phyloP scores from a whole-genome alignment of 139 green algal species.

The Pleodorina starrii region DNA sequence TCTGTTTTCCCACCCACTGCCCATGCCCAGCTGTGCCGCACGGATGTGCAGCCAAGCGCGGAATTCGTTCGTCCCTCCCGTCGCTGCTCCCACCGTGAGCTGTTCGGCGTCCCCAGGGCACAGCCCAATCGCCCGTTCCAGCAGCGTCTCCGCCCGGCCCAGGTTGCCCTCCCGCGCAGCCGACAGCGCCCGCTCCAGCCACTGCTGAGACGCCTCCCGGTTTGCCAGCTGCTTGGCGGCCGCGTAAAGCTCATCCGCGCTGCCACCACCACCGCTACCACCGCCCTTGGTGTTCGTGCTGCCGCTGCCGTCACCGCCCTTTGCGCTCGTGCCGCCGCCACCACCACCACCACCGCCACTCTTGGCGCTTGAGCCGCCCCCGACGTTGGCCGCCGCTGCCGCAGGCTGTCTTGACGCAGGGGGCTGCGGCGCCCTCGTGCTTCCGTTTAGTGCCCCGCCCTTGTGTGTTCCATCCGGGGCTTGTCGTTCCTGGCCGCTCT shows the following conservation, averaged over 20 bases:
- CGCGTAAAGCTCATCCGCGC: not conserved
- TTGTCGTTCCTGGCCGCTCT: too few species aligned
- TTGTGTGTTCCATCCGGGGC: too few species aligned
- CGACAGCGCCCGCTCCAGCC: slow-evolving; percentile 36
- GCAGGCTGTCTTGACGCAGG: not conserved
- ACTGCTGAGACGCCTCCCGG: slow-evolving; percentile 35
- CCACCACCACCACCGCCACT: not conserved
- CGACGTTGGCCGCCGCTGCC: not conserved
- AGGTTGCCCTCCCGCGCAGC: not conserved
- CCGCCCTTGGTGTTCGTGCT: not conserved
- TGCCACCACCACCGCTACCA: not conserved
- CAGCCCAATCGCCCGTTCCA: slow-evolving; percentile 13
- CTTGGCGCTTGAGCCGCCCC: not conserved
- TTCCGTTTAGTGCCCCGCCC: too few species aligned
- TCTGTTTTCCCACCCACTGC: too few species aligned
- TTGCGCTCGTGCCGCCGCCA: not conserved
- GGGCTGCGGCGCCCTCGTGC: not conserved
- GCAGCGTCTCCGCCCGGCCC: not conserved
- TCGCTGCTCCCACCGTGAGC: slow-evolving; percentile 34
- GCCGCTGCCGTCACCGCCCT: not conserved
- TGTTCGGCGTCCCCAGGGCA: not conserved
- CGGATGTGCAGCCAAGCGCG: too few species aligned
- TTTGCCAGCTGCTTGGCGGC: slow-evolving; percentile 24
- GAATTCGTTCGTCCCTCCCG: too few species aligned
- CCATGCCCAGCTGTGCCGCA: too few species aligned